Evolutionary conservation across 2,329 filamentous ascomycete species (phyloP).

Genomic region (Xylaria sp.): DNA sequence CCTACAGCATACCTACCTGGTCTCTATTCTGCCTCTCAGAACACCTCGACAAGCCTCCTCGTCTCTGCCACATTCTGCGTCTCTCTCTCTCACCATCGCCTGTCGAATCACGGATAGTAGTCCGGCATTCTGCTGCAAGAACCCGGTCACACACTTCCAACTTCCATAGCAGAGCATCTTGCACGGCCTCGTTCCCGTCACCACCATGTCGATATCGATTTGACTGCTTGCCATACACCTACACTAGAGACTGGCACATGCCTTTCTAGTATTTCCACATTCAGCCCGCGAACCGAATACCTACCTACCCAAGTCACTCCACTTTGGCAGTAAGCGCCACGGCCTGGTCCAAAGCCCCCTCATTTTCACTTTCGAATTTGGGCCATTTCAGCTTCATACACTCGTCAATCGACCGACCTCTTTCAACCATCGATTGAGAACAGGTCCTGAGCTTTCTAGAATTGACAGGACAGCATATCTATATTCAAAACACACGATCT

Average conservation of each 20-base stretch:
- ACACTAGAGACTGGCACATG: slow-evolving; percentile 18
- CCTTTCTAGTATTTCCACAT: slow-evolving; percentile 48
- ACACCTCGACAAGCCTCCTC: slow-evolving; percentile 42
- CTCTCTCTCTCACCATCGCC: slow-evolving; percentile 22
- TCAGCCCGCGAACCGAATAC: slow-evolving; percentile 40
- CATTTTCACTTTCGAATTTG: slow-evolving; percentile 36
- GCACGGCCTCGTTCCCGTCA: slow-evolving; percentile 46
- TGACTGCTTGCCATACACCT: slow-evolving; percentile 23
- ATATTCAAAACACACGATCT: slow-evolving; percentile 1
- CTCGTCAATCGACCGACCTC: slow-evolving; percentile 25
- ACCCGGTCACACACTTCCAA: slow-evolving; percentile 18
- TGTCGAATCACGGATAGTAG: slow-evolving; percentile 13
- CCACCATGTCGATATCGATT: slow-evolving; percentile 34
- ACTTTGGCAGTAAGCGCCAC: slow-evolving; percentile 48
- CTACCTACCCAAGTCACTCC: slow-evolving; percentile 38
- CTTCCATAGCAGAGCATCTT: slow-evolving; percentile 32
- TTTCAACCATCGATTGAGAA: slow-evolving; percentile 38
- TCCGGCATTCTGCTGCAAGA: slow-evolving; percentile 15
- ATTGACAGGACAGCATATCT: slow-evolving; percentile 25
- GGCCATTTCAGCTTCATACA: slow-evolving; percentile 38
- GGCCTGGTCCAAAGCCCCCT: slow-evolving; percentile 39
- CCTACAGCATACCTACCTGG: slow-evolving; percentile 38
- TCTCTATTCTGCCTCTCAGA: slow-evolving; percentile 39
- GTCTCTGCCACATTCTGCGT: slow-evolving; percentile 39
- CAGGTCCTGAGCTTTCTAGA: slow-evolving; percentile 30